phyloP scores from a whole-genome alignment of 2,329 filamentous ascomycete genomes.

The Alternaria solani region DNA sequence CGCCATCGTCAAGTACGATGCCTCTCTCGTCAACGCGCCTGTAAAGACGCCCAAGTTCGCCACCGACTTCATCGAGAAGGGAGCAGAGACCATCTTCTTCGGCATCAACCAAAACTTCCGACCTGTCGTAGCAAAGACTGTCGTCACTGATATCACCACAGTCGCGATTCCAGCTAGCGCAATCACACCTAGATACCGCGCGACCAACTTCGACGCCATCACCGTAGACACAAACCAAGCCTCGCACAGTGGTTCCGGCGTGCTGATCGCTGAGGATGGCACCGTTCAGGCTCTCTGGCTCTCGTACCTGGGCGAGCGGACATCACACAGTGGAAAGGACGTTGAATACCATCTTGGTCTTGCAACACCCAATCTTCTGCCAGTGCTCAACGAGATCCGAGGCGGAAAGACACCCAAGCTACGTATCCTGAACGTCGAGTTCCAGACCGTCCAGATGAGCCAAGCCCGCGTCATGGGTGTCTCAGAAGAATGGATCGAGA shows the following conservation, averaged over 20 bases:
- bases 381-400: constrained; percentile 87
- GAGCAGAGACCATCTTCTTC: constrained; percentile 93
- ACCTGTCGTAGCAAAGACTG: constrained; percentile 91
- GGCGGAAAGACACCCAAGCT: constrained; percentile 79
- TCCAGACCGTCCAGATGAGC: constrained; percentile 94
- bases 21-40: constrained; percentile 88
- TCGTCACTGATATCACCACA: constrained; percentile 95
- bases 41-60: constrained; percentile 89
- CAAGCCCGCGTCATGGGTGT: constrained; percentile 98
- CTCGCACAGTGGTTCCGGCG: constrained; percentile 91
- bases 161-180: constrained; percentile 95
- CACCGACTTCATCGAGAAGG: constrained; percentile 84
- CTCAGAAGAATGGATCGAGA: constrained; percentile 92
- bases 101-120: constrained; percentile 97
- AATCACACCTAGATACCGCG: constrained; percentile 88
- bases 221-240: constrained; percentile 94
- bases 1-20: constrained; percentile 93
- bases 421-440: constrained; percentile 91
- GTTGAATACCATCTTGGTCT: constrained; percentile 96
- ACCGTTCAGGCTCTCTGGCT: constrained; percentile 96
- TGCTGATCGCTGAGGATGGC: constrained; percentile 87
- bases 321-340: constrained; percentile 79
- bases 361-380: constrained; percentile 84
- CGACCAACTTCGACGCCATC: constrained; percentile 95
- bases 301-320: constrained; percentile 92